phyloP scores from a whole-genome alignment of 805 yeast genomes.

The Barnettozyma salicaria region DNA sequence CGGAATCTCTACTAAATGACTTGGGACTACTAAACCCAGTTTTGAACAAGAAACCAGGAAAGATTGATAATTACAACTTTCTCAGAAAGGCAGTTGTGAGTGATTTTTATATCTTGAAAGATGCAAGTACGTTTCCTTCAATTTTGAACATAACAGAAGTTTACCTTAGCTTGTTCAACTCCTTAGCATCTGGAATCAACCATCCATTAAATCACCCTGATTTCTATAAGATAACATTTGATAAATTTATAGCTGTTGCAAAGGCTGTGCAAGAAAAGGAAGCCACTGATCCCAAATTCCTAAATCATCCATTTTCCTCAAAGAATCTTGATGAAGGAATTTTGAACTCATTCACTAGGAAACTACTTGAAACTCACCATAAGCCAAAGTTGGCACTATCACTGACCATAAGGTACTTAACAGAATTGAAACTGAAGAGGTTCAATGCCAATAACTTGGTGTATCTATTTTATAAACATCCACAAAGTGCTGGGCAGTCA shows the following conservation, averaged over 20 bases:
- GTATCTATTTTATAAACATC: constrained; percentile 5
- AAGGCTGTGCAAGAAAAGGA: constrained; percentile 4
- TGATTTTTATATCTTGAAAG: constrained; percentile 9
- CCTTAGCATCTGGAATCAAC: constrained; percentile 6
- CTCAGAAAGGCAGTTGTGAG: constrained; percentile 7
- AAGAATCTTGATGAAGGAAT: constrained; percentile 16
- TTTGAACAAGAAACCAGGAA: constrained; percentile 2
- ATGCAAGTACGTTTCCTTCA: constrained; percentile 9
- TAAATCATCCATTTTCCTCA: constrained; percentile 12
- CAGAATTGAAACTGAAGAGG: constrained; percentile 1
- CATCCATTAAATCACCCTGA: neutral
- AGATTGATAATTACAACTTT: neutral
- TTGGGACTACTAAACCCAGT: constrained; percentile 17
- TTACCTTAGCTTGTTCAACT: constrained; percentile 13
- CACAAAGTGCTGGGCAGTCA: neutral
- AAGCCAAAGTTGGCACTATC: constrained; percentile 15
- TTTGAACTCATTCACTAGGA: constrained; percentile 14
- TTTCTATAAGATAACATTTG: constrained; percentile 1
- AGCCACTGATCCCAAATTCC: constrained; percentile 4
- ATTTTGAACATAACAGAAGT: constrained; percentile 14
- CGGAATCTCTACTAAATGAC: constrained; percentile 11
- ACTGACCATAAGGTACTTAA: constrained; percentile 15
- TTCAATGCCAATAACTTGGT: constrained; percentile 8
- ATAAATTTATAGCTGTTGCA: neutral
- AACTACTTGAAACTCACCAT: constrained; percentile 5